phyloP scores from a whole-genome alignment of 2,329 filamentous ascomycete genomes.

The Pseudogymnoascus sp. region DNA sequence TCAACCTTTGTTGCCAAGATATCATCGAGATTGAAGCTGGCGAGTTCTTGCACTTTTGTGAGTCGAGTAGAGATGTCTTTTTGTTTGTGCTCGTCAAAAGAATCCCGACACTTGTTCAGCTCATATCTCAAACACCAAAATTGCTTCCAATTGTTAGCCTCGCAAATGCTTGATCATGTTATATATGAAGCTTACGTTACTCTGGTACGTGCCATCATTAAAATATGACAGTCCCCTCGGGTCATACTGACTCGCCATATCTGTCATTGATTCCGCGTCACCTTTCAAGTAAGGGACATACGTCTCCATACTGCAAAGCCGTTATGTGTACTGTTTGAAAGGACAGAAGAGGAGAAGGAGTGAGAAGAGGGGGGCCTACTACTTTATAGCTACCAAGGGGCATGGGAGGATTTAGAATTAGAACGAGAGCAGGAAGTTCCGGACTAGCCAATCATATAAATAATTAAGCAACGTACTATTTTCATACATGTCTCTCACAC shows the following conservation, averaged over 20 bases:
- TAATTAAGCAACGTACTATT: too few relatives aligned
- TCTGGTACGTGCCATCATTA: background rate
- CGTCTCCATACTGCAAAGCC: background rate
- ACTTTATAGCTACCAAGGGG: background rate
- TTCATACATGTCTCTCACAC: too few relatives aligned
- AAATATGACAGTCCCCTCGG: background rate
- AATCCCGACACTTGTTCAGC: background rate
- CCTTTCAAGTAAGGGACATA: background rate
- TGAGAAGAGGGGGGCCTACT: background rate
- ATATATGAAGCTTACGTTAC: background rate
- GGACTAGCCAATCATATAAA: too few relatives aligned
- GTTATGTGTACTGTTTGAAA: background rate
- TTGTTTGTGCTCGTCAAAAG: background rate
- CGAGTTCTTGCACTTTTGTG: background rate
- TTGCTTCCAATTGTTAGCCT: background rate
- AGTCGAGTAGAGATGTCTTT: background rate
- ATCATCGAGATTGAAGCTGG: background rate
- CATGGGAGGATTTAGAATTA: too few relatives aligned
- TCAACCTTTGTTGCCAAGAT: background rate
- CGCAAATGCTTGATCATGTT: background rate
- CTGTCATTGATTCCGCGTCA: background rate
- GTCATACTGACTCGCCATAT: background rate
- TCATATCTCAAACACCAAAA: background rate
- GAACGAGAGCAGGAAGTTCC: too few relatives aligned
- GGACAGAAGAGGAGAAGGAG: background rate